A percentile compares a stretch with the other conserved stretches of the same genome.
Evolutionary conservation across 139 green algal genomes (phyloP).

Genomic region (Micromonas pusilla): DNA sequence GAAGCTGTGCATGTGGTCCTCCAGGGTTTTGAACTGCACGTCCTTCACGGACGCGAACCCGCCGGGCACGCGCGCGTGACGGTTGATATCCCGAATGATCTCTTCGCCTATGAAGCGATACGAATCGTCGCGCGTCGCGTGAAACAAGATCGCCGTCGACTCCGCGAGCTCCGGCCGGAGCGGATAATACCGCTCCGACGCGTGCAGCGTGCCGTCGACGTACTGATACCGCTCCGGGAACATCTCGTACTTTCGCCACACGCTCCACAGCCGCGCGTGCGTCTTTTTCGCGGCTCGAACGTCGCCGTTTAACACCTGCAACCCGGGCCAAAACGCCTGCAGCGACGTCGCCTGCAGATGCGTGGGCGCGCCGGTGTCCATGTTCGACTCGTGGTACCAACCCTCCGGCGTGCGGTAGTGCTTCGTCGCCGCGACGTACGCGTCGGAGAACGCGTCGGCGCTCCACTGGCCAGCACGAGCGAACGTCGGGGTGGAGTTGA

Average conservation of each 20-base stretch:
- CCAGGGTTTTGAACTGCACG: constrained; percentile 42
- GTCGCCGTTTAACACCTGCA: constrained; percentile 39
- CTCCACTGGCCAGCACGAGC: no score
- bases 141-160: constrained; percentile 75
- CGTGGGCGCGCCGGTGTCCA: constrained; percentile 25
- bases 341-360: constrained; percentile 26
- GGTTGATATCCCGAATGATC: neutral
- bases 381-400: constrained; percentile 36
- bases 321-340: constrained; percentile 44
- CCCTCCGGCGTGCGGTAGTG: neutral
- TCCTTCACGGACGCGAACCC: constrained; percentile 41
- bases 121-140: constrained; percentile 43
- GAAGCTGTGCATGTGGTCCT: constrained; percentile 83
- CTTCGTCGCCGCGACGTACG: constrained; percentile 24
- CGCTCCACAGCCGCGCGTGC: constrained; percentile 29
- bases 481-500: no score
- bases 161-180: constrained; percentile 87
- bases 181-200: constrained; percentile 37
- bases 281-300: constrained; percentile 18
- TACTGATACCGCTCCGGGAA: constrained; percentile 35
- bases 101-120: constrained; percentile 27
- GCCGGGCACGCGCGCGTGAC: constrained; percentile 11
- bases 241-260: constrained; percentile 39
- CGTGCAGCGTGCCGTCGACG: constrained; percentile 4
- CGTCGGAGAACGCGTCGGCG: constrained; percentile 30